phyloP scores from a whole-genome alignment of 441 rosid genomes.

The Jatropha podagrica region DNA sequence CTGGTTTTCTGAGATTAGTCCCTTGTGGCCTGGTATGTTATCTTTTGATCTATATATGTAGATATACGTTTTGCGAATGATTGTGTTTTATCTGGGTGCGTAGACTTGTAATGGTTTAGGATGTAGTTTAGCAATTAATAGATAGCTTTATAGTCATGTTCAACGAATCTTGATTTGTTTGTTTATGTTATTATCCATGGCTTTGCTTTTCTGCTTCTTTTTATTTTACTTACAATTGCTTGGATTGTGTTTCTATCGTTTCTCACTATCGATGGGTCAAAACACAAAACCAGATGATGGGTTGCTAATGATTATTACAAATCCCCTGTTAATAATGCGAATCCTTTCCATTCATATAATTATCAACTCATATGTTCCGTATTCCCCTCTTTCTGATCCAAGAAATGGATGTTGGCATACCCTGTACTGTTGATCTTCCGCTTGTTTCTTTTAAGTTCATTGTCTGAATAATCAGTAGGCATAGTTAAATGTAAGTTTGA shows the following conservation, averaged over 20 bases:
- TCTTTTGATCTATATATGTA: not conserved
- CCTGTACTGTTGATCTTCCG: not conserved
- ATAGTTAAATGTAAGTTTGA: too few relatives aligned
- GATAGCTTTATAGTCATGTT: not conserved
- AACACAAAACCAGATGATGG: not conserved
- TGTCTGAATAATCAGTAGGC: too few relatives aligned
- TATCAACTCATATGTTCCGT: not conserved
- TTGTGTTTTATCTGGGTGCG: not conserved
- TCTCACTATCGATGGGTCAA: not conserved
- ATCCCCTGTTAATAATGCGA: not conserved
- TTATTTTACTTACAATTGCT: not conserved
- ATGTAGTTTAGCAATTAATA: too few relatives aligned
- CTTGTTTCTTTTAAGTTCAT: not conserved
- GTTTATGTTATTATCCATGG: not conserved
- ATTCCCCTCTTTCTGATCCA: not conserved
- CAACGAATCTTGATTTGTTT: not conserved
- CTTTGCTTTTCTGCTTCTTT: not conserved
- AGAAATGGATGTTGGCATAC: not conserved
- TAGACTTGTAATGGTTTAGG: not conserved
- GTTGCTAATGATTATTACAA: not conserved
- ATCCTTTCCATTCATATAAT: not conserved
- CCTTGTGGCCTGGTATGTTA: slow-evolving; percentile 95
- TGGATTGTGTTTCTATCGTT: not conserved
- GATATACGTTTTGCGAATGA: not conserved
- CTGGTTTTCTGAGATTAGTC: slow-evolving; percentile 98